Conservation (phyloP, 441 rosid species). For the Bruguiera hainesii region DNA sequence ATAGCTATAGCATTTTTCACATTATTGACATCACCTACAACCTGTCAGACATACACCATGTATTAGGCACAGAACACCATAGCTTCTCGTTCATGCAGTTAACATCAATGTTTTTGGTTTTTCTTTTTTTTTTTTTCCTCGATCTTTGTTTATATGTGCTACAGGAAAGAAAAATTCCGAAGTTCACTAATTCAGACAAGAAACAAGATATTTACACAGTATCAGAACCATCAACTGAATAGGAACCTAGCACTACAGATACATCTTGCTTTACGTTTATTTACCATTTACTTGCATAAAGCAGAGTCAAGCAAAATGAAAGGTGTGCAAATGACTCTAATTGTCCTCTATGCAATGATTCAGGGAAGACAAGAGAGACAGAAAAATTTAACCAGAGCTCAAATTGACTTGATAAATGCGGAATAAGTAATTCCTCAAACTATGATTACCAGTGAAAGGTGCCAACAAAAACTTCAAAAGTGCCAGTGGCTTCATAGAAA, state of each 20-base stretch:
- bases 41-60: conserved; percentile 39
- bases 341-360: background rate
- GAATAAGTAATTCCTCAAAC: background rate
- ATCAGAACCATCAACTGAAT: background rate
- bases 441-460: conserved; percentile 1
- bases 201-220: background rate
- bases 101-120: background rate
- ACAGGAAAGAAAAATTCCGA: background rate
- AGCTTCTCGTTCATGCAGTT: background rate
- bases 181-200: background rate
- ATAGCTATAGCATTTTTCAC: conserved; percentile 75
- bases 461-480: background rate
- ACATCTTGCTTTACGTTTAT: background rate
- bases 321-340: background rate
- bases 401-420: background rate
- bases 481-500: background rate
- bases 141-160: background rate
- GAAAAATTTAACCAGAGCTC: background rate
- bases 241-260: conserved; percentile 4
- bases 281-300: conserved; percentile 10
- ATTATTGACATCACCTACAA: conserved; percentile 69
- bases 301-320: background rate
- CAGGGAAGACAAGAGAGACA: background rate
- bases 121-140: background rate
- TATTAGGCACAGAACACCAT: conserved; percentile 6